These are phyloP conservation scores for Dissophora ornata DNA, from an alignment of 192 early-diverging fungal species.

Conservation along the genomic window DNA sequence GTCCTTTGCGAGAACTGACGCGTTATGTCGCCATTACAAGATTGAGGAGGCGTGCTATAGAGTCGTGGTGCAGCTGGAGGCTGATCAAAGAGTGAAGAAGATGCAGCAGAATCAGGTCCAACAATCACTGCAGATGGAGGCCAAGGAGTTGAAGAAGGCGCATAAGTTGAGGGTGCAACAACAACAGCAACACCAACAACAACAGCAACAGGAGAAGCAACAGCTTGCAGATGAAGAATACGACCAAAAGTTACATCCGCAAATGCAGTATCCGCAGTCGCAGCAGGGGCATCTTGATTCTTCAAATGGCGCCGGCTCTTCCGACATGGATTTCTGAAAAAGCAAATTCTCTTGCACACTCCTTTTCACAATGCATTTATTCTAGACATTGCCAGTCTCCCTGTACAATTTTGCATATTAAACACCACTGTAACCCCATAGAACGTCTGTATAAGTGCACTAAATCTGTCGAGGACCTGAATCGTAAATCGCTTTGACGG, in stretches of 20 bases:
- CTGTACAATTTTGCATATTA: too few relatives aligned
- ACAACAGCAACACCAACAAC: constrained; percentile 1
- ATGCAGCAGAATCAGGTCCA: constrained; percentile 5
- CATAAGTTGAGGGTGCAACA: constrained; percentile 1
- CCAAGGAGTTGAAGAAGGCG: constrained; percentile 5
- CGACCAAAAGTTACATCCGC: too few relatives aligned
- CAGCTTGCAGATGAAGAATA: not conserved
- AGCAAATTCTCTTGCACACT: too few relatives aligned
- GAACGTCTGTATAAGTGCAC: too few relatives aligned
- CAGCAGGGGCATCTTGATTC: too few relatives aligned
- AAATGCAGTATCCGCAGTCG: too few relatives aligned
- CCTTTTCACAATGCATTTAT: too few relatives aligned
- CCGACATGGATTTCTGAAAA: too few relatives aligned
- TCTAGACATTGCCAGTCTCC: too few relatives aligned
- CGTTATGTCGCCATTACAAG: constrained; percentile 71
- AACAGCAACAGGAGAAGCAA: constrained; percentile 4
- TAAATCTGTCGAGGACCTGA: constrained; percentile 40
- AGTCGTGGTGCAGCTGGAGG: constrained; percentile 52
- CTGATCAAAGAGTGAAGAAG: constrained; percentile 2
- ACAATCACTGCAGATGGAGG: constrained; percentile 13
- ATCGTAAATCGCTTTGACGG: constrained; percentile 64
- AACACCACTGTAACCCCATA: too few relatives aligned
- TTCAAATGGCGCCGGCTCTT: too few relatives aligned
- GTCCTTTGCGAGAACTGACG: constrained; percentile 73
- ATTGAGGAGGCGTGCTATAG: constrained; percentile 63